Base-by-base conservation (phyloP, 164 flowering plant species). In the Magnolia officinalis region DNA sequence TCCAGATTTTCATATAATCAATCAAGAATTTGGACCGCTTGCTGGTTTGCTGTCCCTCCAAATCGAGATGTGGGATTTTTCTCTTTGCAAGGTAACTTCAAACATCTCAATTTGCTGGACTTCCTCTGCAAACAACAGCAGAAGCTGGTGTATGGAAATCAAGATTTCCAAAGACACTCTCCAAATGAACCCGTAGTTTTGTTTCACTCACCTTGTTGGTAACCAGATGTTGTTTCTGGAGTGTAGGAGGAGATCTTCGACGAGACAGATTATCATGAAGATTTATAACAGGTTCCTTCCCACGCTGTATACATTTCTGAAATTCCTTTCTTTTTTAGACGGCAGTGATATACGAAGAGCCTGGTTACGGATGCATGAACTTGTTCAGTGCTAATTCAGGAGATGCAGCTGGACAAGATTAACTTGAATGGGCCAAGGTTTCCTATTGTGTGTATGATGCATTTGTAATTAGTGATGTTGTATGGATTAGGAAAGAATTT, bases 221-320 rank as follows among this genome's bases (percentile, higher is more conserved):
- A 13, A 67, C 70, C 45, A 26, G 20, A 29, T 58, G n/a, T n/a
- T 68, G 20, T 24, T n/a, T 69, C 19, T 20, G 26, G 7, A 45
- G 7, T 83, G 78, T 67, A 87, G 88, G 89, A 85, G 84, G 89
- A 87, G 77, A 87, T 85, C 75, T 85, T 68, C 79, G 89, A 87
- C 45, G 89, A 87, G 82, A 87, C 87, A 2, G 89, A 85, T 82
- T 80, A 84, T 72, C 86, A 76, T 6, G 84, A 81, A 67, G 78
- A 76, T 67, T 84, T 23, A 66, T 81, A 75, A 71, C 82, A 66
- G 45, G 21, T 16, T 51, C 26, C 58, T 26, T 2, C 52, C 50
- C 29, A 26, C 26, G 29, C 37, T 70, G 45, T 50, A 63, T 9
- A 8, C 16, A 55, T 10, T 16, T 55, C 18, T 16, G 16, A 74